A percentile compares a stretch with the other conserved stretches of the same genome.
phyloP scores from a whole-genome alignment of 345 rosid genomes.

The Lepidium africanum region DNA sequence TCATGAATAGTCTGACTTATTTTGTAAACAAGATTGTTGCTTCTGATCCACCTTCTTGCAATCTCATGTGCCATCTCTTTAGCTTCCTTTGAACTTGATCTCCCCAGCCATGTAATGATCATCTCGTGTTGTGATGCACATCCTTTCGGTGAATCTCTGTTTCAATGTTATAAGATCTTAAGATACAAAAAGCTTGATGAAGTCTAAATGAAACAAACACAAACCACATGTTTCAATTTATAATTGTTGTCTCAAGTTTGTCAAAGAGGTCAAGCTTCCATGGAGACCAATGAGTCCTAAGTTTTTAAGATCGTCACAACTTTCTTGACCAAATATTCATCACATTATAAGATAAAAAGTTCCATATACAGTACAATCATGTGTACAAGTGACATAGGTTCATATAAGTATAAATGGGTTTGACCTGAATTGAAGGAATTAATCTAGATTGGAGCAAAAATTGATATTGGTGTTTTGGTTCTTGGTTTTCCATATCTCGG shows the following conservation, averaged over 20 bases:
- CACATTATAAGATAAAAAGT: neutral
- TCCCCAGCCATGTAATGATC: slow-evolving; percentile 63
- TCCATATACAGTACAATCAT: neutral
- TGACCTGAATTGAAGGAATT: too few relatives aligned
- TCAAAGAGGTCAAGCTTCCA: slow-evolving; percentile 73
- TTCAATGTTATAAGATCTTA: neutral
- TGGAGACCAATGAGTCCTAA: slow-evolving; percentile 56
- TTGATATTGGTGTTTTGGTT: too few relatives aligned
- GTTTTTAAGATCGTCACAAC: slow-evolving; percentile 41
- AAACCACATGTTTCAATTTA: slow-evolving; percentile 13
- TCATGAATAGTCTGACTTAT: slow-evolving; percentile 51
- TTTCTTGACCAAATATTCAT: slow-evolving; percentile 44
- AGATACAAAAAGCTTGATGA: neutral
- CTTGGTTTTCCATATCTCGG: too few relatives aligned
- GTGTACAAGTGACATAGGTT: neutral
- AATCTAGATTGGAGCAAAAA: too few relatives aligned
- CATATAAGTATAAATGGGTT: too few relatives aligned
- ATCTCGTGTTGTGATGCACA: slow-evolving; percentile 87
- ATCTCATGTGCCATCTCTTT: slow-evolving; percentile 64
- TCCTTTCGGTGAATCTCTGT: slow-evolving; percentile 90
- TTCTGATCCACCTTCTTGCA: slow-evolving; percentile 61
- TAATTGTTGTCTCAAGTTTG: slow-evolving; percentile 73
- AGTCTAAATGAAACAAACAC: neutral
- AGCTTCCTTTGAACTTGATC: slow-evolving; percentile 48
- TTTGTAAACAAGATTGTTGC: slow-evolving; percentile 49